phyloP scores from a whole-genome alignment of 2,329 filamentous ascomycete species.

The Trichoderma endophyticum region DNA sequence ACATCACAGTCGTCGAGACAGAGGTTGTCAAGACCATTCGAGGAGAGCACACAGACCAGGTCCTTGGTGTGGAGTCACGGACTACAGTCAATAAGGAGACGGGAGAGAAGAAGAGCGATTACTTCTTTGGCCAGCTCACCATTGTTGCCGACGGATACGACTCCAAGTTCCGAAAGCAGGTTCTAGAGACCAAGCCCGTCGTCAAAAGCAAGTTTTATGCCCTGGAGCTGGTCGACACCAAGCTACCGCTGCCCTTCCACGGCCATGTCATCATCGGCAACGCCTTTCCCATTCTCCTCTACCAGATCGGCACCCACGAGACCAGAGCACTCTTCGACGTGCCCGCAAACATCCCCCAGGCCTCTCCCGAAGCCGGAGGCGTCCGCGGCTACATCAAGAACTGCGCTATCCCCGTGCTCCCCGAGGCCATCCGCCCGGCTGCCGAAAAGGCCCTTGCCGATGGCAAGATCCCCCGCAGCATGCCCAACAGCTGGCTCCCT shows the following conservation, averaged over 20 bases:
- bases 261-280: slow-evolving; percentile 87
- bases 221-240: slow-evolving; percentile 84
- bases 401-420: slow-evolving; percentile 74
- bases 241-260: slow-evolving; percentile 69
- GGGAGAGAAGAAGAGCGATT: slow-evolving; percentile 59
- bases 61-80: slow-evolving; percentile 77
- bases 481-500: slow-evolving; percentile 95
- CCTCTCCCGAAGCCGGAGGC: slow-evolving; percentile 71
- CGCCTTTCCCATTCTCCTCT: slow-evolving; percentile 76
- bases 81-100: slow-evolving; percentile 56
- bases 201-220: slow-evolving; percentile 89
- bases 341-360: slow-evolving; percentile 71
- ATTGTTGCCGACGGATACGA: slow-evolving; percentile 90
- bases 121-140: slow-evolving; percentile 85
- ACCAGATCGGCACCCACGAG: slow-evolving; percentile 95
- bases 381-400: slow-evolving; percentile 81
- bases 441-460: slow-evolving; percentile 75
- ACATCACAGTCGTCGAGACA: slow-evolving; percentile 89
- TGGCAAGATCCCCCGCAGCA: slow-evolving; percentile 72
- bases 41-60: slow-evolving; percentile 63
- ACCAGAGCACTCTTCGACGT: slow-evolving; percentile 89
- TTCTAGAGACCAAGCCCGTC: slow-evolving; percentile 63
- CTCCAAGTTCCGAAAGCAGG: slow-evolving; percentile 83
- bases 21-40: slow-evolving; percentile 75
- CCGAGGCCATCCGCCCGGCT: slow-evolving; percentile 65